Conservation (phyloP, 257 asterid genomes). For the Salvia miltiorrhiza region DNA sequence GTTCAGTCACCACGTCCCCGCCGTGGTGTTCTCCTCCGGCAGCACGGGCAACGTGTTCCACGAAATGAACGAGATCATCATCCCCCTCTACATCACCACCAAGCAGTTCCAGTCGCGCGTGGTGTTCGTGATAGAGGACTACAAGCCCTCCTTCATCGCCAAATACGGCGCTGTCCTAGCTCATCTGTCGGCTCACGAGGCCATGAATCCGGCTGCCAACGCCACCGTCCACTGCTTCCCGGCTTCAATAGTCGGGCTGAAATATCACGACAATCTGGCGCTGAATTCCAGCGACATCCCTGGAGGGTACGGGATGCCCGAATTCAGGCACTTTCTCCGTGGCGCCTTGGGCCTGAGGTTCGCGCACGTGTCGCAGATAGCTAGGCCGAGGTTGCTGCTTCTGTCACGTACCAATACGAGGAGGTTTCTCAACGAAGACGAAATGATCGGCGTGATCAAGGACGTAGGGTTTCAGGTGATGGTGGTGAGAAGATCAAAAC, state of each 20-base stretch:
- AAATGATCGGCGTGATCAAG: conserved; percentile 37
- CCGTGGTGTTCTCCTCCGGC: conserved; percentile 78
- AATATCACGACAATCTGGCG: conserved; percentile 68
- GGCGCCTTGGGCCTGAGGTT: conserved; percentile 28
- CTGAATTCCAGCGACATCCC: conserved; percentile 34
- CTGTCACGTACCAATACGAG: conserved; percentile 65
- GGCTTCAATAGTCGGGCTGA: conserved; percentile 62
- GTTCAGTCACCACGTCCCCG: conserved; percentile 53
- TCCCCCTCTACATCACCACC: conserved; percentile 69
- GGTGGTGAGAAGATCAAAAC: conserved; percentile 43
- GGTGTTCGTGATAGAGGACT: conserved; percentile 52
- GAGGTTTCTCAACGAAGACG: conserved; percentile 54
- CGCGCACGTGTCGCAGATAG: conserved; percentile 28
- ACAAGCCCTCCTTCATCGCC: conserved; percentile 55
- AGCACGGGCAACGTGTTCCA: conserved; percentile 83
- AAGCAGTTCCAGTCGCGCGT: conserved; percentile 62
- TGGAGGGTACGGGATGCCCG: conserved; percentile 38
- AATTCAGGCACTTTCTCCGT: conserved; percentile 34
- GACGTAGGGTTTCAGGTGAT: conserved; percentile 57
- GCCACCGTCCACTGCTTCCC: conserved; percentile 76
- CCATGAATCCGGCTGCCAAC: conserved; percentile 51
- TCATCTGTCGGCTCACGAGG: conserved; percentile 39
- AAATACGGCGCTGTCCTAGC: conserved; percentile 56
- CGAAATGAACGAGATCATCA: conserved; percentile 74
- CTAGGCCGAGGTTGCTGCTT: conserved; percentile 53